phyloP scores from a whole-genome alignment of 1,284 basidiomycete species.

The Moniliella sp. region DNA sequence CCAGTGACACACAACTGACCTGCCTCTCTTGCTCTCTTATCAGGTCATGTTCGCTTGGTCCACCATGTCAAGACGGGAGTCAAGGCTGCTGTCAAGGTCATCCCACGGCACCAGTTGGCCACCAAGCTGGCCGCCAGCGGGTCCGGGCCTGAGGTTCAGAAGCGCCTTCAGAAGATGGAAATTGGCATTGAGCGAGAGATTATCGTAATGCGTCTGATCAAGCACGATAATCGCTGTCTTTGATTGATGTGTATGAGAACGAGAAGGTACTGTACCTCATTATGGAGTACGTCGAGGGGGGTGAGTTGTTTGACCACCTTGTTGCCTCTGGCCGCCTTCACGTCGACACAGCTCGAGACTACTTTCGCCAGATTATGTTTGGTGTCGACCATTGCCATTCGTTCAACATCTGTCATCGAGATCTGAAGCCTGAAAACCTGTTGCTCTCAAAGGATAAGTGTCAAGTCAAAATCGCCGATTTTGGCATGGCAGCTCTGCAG shows the following conservation, averaged over 20 bases:
- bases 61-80: constrained; percentile 67
- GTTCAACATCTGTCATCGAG: constrained; percentile 89
- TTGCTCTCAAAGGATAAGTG: constrained; percentile 24
- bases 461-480: constrained; percentile 67
- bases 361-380: constrained; percentile 87
- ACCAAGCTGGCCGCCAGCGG: constrained; percentile 50
- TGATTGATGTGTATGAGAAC: constrained; percentile 96
- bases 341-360: constrained; percentile 59
- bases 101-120: constrained; percentile 60
- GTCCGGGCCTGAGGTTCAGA: constrained; percentile 49
- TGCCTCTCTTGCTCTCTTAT: no score
- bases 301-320: constrained; percentile 87
- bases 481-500: constrained; percentile 90
- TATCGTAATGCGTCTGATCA: constrained; percentile 94
- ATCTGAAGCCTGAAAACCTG: constrained; percentile 81
- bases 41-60: constrained; percentile 76
- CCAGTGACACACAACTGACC: no score
- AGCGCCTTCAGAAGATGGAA: constrained; percentile 56
- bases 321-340: constrained; percentile 62
- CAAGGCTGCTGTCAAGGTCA: constrained; percentile 86
- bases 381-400: constrained; percentile 88
- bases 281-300: constrained; percentile 89
- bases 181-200: constrained; percentile 84
- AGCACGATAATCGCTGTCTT: constrained; percentile 83
- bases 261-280: constrained; percentile 66